Base-by-base conservation (phyloP, 371 early-diverging fungal genomes). In the Rhizopus arrhizus region DNA sequence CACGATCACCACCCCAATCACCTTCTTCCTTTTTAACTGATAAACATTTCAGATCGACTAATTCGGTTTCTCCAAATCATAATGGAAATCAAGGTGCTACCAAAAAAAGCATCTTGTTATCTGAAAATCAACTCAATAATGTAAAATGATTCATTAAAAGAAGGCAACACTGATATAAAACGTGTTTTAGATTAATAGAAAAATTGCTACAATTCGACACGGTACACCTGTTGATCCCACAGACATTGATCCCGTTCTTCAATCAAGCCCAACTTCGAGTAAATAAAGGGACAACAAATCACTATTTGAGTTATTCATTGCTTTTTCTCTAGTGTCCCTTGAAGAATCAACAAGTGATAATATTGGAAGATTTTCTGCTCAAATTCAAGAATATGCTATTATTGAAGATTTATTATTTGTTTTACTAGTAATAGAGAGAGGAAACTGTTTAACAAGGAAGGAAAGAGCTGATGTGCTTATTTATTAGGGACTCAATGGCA, bases 351-450 rank as follows among this genome's bases (percentile, higher is more conserved):
- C 8, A 9, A n/a, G n/a, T 22, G 60, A 58, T 35, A 56, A 40
- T 0, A 61, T 74, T 35, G 73, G 73, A 10, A 40, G 62, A 9
- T 70, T 66, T 52, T 72, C 74, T 3, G 65, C 61, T 2, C 73
- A 69, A 45, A 73, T 85, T 50, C 97, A 96, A 66, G 95, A 96
- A 74, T 82, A 83, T 66, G 82, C 86, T 0, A 78, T 94, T 15
- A 89, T 96, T 22, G 94, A 96, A 59, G 97, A 96, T 62, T 64
- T 95, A 0, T 73, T 95, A 42, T 94, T 86, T 64, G 85, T 92
- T n/a, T 72, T 95, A 66, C 83, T 93, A 84, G 95, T 91, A 77
- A 32, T 38, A 15, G 41, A 47, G 3, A n/a, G 3, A 35, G 15
- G n/a, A 51, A 16, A 65, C 0, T 22, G 22, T 22, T 22, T 22